Percentiles rank a stretch among this genome's conserved stretches.
These are phyloP conservation scores for Paulownia fortunei DNA, from an alignment of 257 asterid genomes.

Conservation along the genomic window DNA sequence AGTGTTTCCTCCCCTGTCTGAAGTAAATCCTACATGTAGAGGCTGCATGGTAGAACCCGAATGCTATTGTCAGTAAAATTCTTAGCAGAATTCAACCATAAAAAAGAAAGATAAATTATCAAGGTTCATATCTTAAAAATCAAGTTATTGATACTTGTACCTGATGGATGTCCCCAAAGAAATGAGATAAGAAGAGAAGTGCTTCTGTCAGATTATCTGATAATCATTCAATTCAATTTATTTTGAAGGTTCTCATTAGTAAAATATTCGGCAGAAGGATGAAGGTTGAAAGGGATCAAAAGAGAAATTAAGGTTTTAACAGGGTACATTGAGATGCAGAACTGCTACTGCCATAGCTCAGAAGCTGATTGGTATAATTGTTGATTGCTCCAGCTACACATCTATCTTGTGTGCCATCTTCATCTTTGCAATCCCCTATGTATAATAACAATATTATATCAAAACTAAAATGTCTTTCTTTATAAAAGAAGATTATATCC, in stretches of 20 bases:
- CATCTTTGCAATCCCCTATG: conserved; percentile 90
- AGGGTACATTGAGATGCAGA: conserved; percentile 55
- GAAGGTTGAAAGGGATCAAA: background rate
- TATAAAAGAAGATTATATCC: too few relatives aligned
- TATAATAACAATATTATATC: background rate
- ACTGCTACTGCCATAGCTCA: conserved; percentile 39
- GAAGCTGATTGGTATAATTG: conserved; percentile 86
- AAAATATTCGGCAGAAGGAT: background rate
- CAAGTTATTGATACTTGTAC: conserved; percentile 25
- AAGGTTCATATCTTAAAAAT: background rate
- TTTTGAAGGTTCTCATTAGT: background rate
- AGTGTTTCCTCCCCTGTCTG: conserved; percentile 71
- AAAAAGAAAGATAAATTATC: background rate
- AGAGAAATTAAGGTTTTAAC: background rate
- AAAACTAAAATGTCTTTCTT: background rate
- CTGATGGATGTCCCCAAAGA: conserved; percentile 92
- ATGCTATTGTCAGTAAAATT: background rate
- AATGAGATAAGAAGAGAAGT: conserved; percentile 82
- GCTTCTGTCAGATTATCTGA: conserved; percentile 88
- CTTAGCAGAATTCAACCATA: background rate
- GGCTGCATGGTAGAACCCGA: conserved; percentile 54
- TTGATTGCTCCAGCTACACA: conserved; percentile 95
- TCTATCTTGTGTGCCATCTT: conserved; percentile 63
- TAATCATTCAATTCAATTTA: conserved; percentile 15
- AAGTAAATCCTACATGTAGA: conserved; percentile 74